Percentiles rank a stretch among this genome's conserved stretches.
Conservation (phyloP, 1,139 yeast species). For the Nakaseomyces delphensis region DNA sequence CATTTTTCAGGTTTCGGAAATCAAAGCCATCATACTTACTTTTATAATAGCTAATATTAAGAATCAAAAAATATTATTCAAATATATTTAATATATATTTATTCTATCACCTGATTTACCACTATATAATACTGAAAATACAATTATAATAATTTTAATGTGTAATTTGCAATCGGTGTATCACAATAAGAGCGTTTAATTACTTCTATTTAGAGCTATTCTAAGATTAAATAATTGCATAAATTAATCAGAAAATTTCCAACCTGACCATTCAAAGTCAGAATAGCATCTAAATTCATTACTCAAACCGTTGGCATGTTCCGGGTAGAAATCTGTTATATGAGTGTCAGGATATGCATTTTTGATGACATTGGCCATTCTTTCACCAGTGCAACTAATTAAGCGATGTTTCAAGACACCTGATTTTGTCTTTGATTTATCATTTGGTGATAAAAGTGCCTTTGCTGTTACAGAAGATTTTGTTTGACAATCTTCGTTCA, state of each 20-base stretch:
- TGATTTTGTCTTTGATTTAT: constrained; percentile 29
- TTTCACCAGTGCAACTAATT: constrained; percentile 78
- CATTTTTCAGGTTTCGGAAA: too few species aligned
- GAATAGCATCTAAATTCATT: constrained; percentile 87
- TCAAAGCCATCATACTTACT: too few species aligned
- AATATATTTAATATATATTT: too few species aligned
- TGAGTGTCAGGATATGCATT: constrained; percentile 55
- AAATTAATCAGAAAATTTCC: constrained; percentile 34
- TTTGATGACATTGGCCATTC: constrained; percentile 59
- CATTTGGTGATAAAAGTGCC: constrained; percentile 42
- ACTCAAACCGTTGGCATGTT: constrained; percentile 75
- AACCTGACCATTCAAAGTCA: constrained; percentile 49
- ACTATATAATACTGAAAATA: too few species aligned
- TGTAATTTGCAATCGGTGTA: too few species aligned
- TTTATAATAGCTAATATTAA: too few species aligned
- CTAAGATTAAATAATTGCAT: too few species aligned
- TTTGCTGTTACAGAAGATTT: constrained; percentile 66
- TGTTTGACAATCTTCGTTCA: constrained; percentile 71
- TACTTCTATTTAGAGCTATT: too few species aligned
- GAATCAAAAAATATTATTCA: too few species aligned
- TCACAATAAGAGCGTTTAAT: too few species aligned
- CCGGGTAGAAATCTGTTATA: constrained; percentile 63
- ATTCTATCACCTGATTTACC: too few species aligned
- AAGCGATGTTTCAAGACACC: constrained; percentile 45
- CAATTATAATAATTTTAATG: too few species aligned